A percentile compares a stretch with the other conserved stretches of the same genome.
These are phyloP conservation scores for Lolium multiflorum DNA, from an alignment of 176 grass and related monocot species.

Conservation along the genomic window DNA sequence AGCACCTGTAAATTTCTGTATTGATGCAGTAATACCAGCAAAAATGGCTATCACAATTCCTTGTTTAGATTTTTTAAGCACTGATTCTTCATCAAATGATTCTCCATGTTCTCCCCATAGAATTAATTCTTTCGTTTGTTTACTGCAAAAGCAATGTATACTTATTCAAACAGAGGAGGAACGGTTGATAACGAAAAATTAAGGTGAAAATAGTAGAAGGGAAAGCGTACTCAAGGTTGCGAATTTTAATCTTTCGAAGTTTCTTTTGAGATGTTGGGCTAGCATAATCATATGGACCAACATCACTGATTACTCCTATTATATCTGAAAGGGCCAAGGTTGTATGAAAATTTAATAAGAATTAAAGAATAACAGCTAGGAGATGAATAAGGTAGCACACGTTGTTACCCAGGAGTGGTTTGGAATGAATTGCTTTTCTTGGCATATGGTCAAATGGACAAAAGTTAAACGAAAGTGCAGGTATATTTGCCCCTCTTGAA, in stretches of 20 bases:
- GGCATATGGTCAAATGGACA: constrained; percentile 7
- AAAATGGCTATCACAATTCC: background rate
- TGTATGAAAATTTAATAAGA: background rate
- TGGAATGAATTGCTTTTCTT: background rate
- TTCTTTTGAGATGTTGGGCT: background rate
- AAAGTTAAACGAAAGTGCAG: background rate
- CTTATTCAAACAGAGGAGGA: background rate
- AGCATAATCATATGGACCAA: constrained; percentile 6
- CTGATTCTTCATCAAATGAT: background rate
- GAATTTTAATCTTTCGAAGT: constrained; percentile 8
- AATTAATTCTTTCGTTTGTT: background rate
- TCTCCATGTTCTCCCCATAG: constrained; percentile 21
- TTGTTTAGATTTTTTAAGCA: background rate
- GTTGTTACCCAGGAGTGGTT: constrained; percentile 24
- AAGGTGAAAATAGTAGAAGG: background rate
- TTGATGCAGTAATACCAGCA: background rate
- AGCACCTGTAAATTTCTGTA: background rate
- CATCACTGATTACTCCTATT: background rate
- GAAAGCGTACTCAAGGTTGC: background rate
- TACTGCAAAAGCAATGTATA: background rate
- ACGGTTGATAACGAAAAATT: background rate
- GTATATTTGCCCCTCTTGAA: background rate
- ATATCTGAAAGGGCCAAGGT: background rate
- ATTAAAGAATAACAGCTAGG: background rate
- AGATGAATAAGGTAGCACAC: background rate